These are phyloP conservation scores for Penicillium longicatenatum DNA, from an alignment of 495 filamentous ascomycete genomes.

Conservation along the genomic window DNA sequence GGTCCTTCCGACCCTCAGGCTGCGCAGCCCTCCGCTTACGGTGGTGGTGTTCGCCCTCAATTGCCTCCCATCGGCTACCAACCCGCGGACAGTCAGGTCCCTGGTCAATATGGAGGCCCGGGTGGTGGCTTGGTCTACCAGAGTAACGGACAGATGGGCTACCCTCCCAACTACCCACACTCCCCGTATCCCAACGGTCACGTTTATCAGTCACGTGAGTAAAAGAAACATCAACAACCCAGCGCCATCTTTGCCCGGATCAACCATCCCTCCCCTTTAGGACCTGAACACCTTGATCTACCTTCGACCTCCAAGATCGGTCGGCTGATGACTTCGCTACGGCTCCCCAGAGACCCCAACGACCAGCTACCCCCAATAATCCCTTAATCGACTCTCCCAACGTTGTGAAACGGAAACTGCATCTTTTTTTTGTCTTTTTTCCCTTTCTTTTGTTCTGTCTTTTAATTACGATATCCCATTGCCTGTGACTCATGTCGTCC, in stretches of 20 bases:
- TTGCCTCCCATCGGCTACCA: slow-evolving; percentile 87
- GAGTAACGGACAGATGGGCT: slow-evolving; percentile 71
- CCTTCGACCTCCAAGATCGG: slow-evolving; percentile 17
- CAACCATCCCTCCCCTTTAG: slow-evolving; percentile 11
- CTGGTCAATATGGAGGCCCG: slow-evolving; percentile 68
- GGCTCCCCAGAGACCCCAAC: slow-evolving; percentile 45
- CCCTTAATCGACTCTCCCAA: slow-evolving; percentile 18
- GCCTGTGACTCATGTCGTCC: slow-evolving; percentile 43
- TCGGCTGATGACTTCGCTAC: slow-evolving; percentile 33
- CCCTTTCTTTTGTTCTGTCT: slow-evolving; percentile 12
- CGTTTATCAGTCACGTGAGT: slow-evolving; percentile 79
- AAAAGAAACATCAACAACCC: slow-evolving; percentile 14
- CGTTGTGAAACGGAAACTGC: slow-evolving; percentile 27
- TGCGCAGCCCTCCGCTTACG: slow-evolving; percentile 58
- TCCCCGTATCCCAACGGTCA: slow-evolving; percentile 74
- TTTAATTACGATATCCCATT: slow-evolving; percentile 44
- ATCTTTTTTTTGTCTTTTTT: slow-evolving; percentile 18
- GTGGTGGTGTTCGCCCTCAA: slow-evolving; percentile 63
- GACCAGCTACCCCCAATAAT: slow-evolving; percentile 49
- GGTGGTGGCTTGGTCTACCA: slow-evolving; percentile 57
- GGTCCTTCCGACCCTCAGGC: slow-evolving; percentile 58
- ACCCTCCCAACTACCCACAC: slow-evolving; percentile 66
- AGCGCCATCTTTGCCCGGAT: slow-evolving; percentile 19
- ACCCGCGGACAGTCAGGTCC: slow-evolving; percentile 61
- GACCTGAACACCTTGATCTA: slow-evolving; percentile 17